phyloP scores from a whole-genome alignment of 2,329 filamentous ascomycete genomes.

The Hymenoscyphus linearis region DNA sequence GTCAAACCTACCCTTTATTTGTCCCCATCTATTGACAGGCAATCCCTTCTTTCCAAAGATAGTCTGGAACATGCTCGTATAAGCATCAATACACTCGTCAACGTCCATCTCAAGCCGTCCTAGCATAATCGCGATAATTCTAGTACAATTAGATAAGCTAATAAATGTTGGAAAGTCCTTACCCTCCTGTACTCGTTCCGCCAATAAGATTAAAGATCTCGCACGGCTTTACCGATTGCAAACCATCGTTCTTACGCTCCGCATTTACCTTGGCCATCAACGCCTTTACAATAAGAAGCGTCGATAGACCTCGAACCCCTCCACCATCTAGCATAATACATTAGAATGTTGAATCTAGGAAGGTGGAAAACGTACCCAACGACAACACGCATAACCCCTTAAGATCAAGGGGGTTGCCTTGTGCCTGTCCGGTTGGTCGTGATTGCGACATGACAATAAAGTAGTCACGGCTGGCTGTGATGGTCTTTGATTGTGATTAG shows the following conservation, averaged over 20 bases:
- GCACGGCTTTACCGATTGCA: slow-evolving; percentile 26
- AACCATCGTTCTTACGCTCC: slow-evolving; percentile 8
- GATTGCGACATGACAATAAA: too few species aligned
- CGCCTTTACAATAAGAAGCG: slow-evolving; percentile 23
- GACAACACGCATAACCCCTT: too few species aligned
- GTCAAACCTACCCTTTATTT: slow-evolving; percentile 20
- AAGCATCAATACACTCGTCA: slow-evolving; percentile 10
- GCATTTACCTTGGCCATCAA: slow-evolving; percentile 23
- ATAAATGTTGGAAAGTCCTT: too few species aligned
- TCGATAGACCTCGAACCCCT: slow-evolving; percentile 24
- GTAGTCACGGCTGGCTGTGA: too few species aligned
- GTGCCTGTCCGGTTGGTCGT: too few species aligned
- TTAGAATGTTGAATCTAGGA: too few species aligned
- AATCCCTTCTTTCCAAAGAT: slow-evolving; percentile 26
- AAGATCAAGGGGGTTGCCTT: too few species aligned
- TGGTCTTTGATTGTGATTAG: too few species aligned
- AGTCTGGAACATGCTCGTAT: slow-evolving; percentile 19
- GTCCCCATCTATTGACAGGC: slow-evolving; percentile 17
- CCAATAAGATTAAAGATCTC: slow-evolving; percentile 19
- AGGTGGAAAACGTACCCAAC: too few species aligned
- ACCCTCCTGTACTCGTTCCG: slow-evolving; percentile 4
- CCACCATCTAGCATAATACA: slow-evolving; percentile 26
- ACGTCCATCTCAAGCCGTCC: slow-evolving; percentile 10
- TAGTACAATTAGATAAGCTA: not conserved
- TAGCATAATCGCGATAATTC: slow-evolving; percentile 12